Evolutionary conservation across 306 rosid genomes (phyloP).

Genomic region (Prunus campanulata): DNA sequence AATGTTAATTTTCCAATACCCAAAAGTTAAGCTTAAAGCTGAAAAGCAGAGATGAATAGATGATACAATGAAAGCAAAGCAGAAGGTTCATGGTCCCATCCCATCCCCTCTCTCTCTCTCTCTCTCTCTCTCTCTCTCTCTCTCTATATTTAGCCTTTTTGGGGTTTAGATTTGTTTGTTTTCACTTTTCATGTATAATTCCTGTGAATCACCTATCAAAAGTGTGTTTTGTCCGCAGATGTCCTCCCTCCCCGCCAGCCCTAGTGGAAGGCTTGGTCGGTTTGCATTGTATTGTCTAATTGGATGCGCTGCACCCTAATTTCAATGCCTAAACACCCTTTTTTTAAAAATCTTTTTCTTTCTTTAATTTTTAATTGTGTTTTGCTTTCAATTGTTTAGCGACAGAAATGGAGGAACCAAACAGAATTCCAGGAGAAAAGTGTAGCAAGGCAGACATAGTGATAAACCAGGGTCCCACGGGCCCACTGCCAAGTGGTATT

Average conservation of each 20-base stretch:
- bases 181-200: conserved; percentile 14
- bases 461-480: conserved; percentile 76
- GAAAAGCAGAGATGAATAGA: not conserved
- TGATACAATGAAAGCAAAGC: conserved; percentile 4
- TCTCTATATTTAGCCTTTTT: not conserved
- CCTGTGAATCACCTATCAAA: conserved; percentile 32
- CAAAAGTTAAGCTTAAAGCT: not conserved
- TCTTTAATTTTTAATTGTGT: not conserved
- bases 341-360: not conserved
- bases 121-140: too few species aligned
- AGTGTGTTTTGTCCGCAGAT: conserved; percentile 33
- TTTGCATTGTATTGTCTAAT: conserved; percentile 1
- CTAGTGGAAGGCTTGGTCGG: conserved; percentile 1
- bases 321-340: not conserved
- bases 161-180: conserved; percentile 9
- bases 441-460: conserved; percentile 61
- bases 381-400: conserved; percentile 13
- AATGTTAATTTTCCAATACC: not conserved
- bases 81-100: conserved; percentile 8
- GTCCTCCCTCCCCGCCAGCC: not conserved
- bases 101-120: not conserved
- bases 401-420: conserved; percentile 38
- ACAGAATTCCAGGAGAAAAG: conserved; percentile 75
- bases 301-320: too few species aligned
- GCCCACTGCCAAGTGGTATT: conserved; percentile 76